Evolutionary conservation across 2,329 filamentous ascomycete species (phyloP), one percentile per base, ranked within the genome.

Genomic region (Periconia sp.): DNA sequence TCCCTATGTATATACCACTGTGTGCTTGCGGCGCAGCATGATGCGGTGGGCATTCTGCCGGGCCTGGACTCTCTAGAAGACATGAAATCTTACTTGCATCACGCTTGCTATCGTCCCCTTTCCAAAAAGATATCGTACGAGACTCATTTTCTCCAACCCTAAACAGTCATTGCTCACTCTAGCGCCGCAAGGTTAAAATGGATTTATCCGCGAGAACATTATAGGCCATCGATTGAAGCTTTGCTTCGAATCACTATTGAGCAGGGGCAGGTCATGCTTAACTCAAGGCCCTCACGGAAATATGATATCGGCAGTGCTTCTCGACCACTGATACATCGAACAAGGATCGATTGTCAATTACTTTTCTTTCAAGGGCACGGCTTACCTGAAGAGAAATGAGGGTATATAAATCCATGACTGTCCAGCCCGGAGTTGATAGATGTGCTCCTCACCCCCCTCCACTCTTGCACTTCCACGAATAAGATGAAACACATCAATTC

Each of bases 401-500:
- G 15, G 33, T 37, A 37, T 37, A 37, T 37, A 37, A 14, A 37
- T 37, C 33, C 33, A 37, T n/a, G 15, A n/a, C 5, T 9, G n/a
- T 20, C 19, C 6, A 27, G 23, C 33, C 23, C 10, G 9, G 53
- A 41, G 49, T 52, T 55, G 45, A 27, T 37, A 9, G 2, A 27
- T 18, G 33, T n/a, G 13, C 10, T 37, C 5, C 33, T 14, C 33
- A 14, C 3, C 13, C 10, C 15, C 5, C 3, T 37, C 33, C 33
- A 11, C 3, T 14, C 3, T 13, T 37, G 6, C 33, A 27, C 23
- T 27, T 27, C 23, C 8, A 27, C 23, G 8, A 27, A 27, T 51
- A 67, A 50, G 11, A 70, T 70, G 68, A 61, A 55, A 56, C 65
- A 57, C 19, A 44, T 56, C 45, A 60, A 58, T 19, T 31, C 59